Evolutionary conservation across 306 rosid species (phyloP).

Genomic region (Lagenaria siceraria): DNA sequence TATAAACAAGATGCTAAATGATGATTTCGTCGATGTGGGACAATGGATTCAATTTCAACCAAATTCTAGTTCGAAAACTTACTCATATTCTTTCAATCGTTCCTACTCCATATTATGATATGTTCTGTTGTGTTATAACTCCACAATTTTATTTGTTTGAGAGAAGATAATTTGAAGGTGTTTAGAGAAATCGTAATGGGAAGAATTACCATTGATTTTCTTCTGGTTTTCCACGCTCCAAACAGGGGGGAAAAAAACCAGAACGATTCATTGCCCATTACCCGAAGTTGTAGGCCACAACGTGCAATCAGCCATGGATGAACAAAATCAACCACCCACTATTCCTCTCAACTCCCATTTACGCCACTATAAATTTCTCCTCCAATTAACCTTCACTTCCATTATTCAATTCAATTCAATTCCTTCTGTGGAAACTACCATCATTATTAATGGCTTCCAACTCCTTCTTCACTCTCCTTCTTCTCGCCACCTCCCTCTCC

Average conservation of each 20-base stretch:
- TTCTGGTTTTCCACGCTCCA: background rate
- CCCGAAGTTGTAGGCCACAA: background rate
- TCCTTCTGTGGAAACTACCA: background rate
- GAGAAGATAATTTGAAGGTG: too few species aligned
- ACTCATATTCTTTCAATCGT: too few species aligned
- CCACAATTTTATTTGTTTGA: too few species aligned
- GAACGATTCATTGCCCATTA: background rate
- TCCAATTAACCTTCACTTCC: background rate
- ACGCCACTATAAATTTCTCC: background rate
- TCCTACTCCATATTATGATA: too few species aligned
- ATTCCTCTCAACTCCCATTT: background rate
- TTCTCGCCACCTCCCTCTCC: slow-evolving; percentile 18
- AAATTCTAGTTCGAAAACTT: too few species aligned
- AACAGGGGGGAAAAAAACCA: background rate
- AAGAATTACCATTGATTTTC: background rate
- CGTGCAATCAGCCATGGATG: background rate
- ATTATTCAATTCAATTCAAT: background rate
- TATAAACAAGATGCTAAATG: background rate
- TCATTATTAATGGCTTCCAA: background rate
- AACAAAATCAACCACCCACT: background rate
- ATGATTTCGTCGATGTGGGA: background rate
- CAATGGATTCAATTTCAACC: too few species aligned
- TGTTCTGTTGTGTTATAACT: too few species aligned
- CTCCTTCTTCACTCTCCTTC: background rate
- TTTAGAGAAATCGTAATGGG: too few species aligned